Conservation (phyloP, 345 rosid genomes). For the Conringia planisiliqua region DNA sequence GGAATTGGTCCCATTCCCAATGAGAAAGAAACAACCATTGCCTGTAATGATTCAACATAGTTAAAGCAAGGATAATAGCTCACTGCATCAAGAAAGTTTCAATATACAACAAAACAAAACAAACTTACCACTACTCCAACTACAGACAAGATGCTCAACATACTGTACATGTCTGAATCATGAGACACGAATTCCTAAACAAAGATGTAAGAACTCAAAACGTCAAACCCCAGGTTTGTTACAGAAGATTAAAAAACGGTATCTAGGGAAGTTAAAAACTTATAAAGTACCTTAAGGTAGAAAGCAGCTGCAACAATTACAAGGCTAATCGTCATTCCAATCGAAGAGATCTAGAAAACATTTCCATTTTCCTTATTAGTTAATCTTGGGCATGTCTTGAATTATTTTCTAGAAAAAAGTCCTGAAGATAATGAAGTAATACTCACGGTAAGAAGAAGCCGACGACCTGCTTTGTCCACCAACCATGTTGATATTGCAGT, state of each 20-base stretch:
- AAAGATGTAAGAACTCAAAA: constrained; percentile 5
- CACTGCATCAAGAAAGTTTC: constrained; percentile 1
- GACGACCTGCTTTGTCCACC: constrained; percentile 80
- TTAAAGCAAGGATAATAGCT: not conserved
- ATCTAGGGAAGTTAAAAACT: not conserved
- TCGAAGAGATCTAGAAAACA: constrained; percentile 59
- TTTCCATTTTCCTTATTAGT: not conserved
- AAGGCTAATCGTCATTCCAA: constrained; percentile 83
- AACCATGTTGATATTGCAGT: constrained; percentile 90
- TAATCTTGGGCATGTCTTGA: not conserved
- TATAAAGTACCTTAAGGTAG: constrained; percentile 50
- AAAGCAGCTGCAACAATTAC: constrained; percentile 73
- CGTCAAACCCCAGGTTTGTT: not conserved
- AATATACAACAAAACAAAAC: not conserved
- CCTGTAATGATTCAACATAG: constrained; percentile 42
- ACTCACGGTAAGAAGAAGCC: constrained; percentile 85
- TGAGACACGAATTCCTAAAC: constrained; percentile 54
- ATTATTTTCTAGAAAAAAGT: not conserved
- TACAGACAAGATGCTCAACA: constrained; percentile 64
- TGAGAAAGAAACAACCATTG: constrained; percentile 72
- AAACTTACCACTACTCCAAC: constrained; percentile 90
- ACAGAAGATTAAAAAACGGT: not conserved
- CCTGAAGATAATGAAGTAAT: not conserved
- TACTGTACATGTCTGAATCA: constrained; percentile 51
- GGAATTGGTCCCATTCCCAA: constrained; percentile 95